Base-by-base conservation (phyloP, 805 yeast genomes). In the Teunomyces tritomae region DNA sequence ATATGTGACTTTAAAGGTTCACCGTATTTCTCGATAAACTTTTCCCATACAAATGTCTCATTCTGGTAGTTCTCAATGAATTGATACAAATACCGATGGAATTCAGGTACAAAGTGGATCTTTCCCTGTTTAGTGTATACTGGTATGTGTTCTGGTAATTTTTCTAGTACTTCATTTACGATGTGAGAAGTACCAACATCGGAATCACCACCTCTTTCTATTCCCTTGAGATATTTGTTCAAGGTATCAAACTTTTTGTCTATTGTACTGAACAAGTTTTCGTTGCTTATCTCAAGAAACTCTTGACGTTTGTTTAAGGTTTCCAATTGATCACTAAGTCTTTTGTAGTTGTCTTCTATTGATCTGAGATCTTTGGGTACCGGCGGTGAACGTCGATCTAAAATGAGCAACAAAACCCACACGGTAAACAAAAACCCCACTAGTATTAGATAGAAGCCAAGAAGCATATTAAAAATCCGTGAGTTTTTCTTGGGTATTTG, bases 31-130 rank as follows among this genome's bases (percentile, higher is more conserved):
- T 48, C 43, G 3, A 68, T 28, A 39, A 67, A 67, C 1, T 48
- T 36, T 1, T 55, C 56, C 73, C 71, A 69, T 20, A 47, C 52
- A 8, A 39, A 26, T 8, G 41, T 37, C 44, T 28, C 53, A 11
- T 57, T 51, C 34, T 45, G 35, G 43, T 60, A 60, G 16, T 57
- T 61, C n/a, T 67, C 72, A 16, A 70, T 50, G 42, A 71, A 68
- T 29, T 59, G 56, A 46, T 57, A 62, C 43, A 71, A 53, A 48
- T 61, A 70, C 39, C 64, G 62, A 33, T 65, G 70, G 49, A 73
- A 72, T 47, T 70, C 74, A 0, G 77, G 75, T 3, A 63, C 47
- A 41, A 65, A 67, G 45, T 68, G 74, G n/a, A 73, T 58, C 43
- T 67, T 65, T 9, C 57, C 55, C 44, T 71, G 56, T 43, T 64